Conservation (phyloP, 352 stramenopile species). For the Globisporangium iwayamae region DNA sequence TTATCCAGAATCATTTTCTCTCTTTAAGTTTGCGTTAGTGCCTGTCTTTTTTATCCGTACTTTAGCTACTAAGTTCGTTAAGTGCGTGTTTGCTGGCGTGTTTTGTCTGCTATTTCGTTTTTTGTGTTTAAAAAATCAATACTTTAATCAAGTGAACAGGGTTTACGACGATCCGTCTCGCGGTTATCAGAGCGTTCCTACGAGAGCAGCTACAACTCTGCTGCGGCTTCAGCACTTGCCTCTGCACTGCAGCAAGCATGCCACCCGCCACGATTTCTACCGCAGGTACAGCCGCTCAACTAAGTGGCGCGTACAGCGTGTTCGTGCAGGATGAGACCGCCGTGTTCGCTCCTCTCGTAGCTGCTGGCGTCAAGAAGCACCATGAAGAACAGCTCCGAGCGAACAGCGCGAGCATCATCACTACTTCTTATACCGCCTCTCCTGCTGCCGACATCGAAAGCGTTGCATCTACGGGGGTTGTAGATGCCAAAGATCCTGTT, state of each 20-base stretch:
- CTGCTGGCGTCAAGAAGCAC: not conserved
- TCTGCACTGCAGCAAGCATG: not conserved
- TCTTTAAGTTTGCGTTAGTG: too few species aligned
- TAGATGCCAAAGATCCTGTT: not conserved
- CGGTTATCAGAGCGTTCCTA: too few species aligned
- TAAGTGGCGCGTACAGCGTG: not conserved
- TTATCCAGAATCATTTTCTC: too few species aligned
- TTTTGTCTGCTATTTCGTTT: too few species aligned
- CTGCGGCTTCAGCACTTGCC: not conserved
- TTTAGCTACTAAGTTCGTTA: too few species aligned
- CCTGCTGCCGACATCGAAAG: not conserved
- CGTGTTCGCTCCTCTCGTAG: constrained; percentile 1
- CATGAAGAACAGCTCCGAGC: not conserved
- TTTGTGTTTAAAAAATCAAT: too few species aligned
- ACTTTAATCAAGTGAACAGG: too few species aligned
- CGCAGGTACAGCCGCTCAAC: too few species aligned
- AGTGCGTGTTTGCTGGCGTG: too few species aligned
- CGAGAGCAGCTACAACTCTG: too few species aligned
- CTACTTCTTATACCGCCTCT: not conserved
- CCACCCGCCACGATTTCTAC: not conserved
- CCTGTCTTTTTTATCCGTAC: too few species aligned
- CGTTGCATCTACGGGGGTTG: not conserved
- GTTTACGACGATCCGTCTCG: too few species aligned
- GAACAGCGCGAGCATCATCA: not conserved
- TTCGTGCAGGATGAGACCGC: not conserved